phyloP scores from a whole-genome alignment of 2,329 filamentous ascomycete species.

The Fusarium lyarnte region DNA sequence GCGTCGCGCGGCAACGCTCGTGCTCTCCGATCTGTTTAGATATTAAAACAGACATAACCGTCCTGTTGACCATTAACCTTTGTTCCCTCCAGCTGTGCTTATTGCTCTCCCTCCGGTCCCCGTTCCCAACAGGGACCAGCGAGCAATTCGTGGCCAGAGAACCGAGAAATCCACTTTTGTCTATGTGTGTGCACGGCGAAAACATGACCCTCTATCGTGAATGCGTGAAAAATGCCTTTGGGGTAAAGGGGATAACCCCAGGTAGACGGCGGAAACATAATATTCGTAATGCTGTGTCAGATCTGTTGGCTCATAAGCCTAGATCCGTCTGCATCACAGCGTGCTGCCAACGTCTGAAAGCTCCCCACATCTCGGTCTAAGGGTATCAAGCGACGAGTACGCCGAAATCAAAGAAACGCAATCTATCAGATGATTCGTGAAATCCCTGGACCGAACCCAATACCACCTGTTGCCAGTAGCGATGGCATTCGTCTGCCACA shows the following conservation, averaged over 20 bases:
- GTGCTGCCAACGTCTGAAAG: conserved; percentile 51
- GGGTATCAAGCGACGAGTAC: conserved; percentile 57
- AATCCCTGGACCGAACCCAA: conserved; percentile 50
- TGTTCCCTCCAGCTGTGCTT: conserved; percentile 46
- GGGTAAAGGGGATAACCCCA: conserved; percentile 45
- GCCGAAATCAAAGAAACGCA: conserved; percentile 57
- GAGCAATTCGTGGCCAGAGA: conserved; percentile 58
- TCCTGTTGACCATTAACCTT: conserved; percentile 47
- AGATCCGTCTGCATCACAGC: conserved; percentile 50
- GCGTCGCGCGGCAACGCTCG: conserved; percentile 51
- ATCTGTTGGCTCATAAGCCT: conserved; percentile 44
- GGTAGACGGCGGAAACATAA: conserved; percentile 52
- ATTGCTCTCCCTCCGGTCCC: conserved; percentile 47
- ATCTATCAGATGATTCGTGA: conserved; percentile 57
- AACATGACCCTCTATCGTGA: conserved; percentile 57
- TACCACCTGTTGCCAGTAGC: conserved; percentile 48
- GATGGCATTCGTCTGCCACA: conserved; percentile 49
- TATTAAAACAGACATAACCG: conserved; percentile 48
- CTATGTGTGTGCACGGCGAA: conserved; percentile 61
- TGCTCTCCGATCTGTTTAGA: conserved; percentile 46
- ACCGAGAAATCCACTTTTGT: conserved; percentile 75
- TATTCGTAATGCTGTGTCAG: conserved; percentile 50
- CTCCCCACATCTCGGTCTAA: conserved; percentile 56
- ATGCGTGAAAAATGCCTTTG: conserved; percentile 53
- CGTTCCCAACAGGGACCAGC: conserved; percentile 46